These are phyloP conservation scores for Pelargonium cotyledonis DNA, from an alignment of 441 rosid genomes.

Conservation along the genomic window DNA sequence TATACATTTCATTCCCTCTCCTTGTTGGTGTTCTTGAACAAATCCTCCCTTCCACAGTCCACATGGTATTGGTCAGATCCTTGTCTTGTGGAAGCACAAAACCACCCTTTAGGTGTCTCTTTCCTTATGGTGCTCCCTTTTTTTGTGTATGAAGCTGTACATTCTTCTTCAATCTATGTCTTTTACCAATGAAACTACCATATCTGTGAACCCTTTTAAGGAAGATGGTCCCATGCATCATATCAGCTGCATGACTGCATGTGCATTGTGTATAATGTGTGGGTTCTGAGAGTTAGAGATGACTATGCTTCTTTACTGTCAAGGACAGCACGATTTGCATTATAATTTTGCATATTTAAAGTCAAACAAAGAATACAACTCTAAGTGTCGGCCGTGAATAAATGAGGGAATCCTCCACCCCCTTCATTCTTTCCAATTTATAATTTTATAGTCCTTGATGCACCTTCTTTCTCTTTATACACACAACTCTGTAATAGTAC, in stretches of 20 bases:
- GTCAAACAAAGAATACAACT: slow-evolving; percentile 4
- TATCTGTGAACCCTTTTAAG: not conserved
- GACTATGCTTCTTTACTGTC: not conserved
- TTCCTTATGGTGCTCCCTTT: not conserved
- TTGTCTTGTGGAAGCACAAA: not conserved
- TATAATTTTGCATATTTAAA: slow-evolving; percentile 1
- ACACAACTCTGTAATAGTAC: too few relatives aligned
- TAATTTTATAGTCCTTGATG: not conserved
- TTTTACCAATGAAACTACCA: not conserved
- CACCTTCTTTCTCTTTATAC: not conserved
- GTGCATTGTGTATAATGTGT: not conserved
- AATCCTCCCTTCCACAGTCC: not conserved
- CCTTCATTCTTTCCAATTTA: not conserved
- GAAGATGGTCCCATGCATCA: not conserved
- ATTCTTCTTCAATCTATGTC: not conserved
- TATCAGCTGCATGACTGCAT: not conserved
- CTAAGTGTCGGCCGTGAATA: not conserved
- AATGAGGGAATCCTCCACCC: not conserved
- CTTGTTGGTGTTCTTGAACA: not conserved
- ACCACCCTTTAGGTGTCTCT: not conserved
- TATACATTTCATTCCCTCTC: not conserved
- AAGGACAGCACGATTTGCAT: not conserved
- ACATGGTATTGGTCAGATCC: slow-evolving; percentile 8
- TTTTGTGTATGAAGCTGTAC: not conserved
- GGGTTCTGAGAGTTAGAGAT: not conserved